Evolutionary conservation across 305 asterid genomes (phyloP).

Genomic region (Fraxinus xanthoxyloides): DNA sequence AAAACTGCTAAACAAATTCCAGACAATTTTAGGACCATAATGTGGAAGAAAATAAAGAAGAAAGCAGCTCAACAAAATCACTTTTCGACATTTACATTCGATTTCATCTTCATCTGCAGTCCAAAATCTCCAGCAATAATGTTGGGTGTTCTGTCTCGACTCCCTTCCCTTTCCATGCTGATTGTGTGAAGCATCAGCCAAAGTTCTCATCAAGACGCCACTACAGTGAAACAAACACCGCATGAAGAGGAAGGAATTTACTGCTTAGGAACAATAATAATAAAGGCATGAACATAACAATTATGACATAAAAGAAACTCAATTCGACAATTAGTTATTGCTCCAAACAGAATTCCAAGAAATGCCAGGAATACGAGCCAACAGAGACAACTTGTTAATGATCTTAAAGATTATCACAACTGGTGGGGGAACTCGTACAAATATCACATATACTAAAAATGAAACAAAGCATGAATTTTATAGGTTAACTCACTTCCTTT

Average conservation of each 20-base stretch:
- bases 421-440: background rate
- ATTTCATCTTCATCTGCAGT: background rate
- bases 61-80: background rate
- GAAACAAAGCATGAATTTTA: background rate
- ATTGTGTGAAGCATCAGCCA: slow-evolving; percentile 69
- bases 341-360: background rate
- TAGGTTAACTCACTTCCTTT: background rate
- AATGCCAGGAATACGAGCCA: background rate
- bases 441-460: background rate
- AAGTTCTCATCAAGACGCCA: slow-evolving; percentile 64
- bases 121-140: background rate
- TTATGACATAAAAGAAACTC: background rate
- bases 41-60: background rate
- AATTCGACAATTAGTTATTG: background rate
- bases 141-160: background rate
- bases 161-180: slow-evolving; percentile 11
- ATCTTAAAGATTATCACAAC: background rate
- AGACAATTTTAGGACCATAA: background rate
- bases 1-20: background rate
- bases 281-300: background rate
- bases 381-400: too few relatives aligned
- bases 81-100: background rate
- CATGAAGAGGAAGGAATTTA: background rate
- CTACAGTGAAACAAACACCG: slow-evolving; percentile 34
- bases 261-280: background rate